phyloP scores from a whole-genome alignment of 768 basidiomycete genomes.

The Fomitopsis serialis region DNA sequence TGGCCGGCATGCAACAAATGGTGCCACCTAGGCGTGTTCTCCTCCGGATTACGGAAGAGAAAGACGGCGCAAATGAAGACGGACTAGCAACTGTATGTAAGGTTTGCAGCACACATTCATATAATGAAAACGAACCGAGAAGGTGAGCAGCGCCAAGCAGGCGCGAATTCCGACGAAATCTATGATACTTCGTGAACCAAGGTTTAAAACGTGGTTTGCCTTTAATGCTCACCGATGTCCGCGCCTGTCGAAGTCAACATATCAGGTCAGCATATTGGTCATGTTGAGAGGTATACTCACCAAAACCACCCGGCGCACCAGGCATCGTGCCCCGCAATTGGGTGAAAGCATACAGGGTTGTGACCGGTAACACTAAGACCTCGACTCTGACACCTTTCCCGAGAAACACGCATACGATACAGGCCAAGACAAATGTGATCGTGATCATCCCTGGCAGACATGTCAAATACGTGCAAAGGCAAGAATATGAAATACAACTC shows the following conservation, averaged over 20 bases:
- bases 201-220: not conserved
- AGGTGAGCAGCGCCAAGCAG: slow-evolving; percentile 10
- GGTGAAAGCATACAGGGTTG: slow-evolving; percentile 23
- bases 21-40: slow-evolving; percentile 7
- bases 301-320: slow-evolving; percentile 19
- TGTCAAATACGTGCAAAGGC: not conserved
- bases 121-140: slow-evolving; percentile 8
- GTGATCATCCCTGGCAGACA: slow-evolving; percentile 10
- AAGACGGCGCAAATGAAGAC: slow-evolving; percentile 14
- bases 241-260: not conserved
- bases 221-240: not conserved
- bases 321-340: slow-evolving; percentile 20
- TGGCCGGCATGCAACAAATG: too few species aligned
- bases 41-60: slow-evolving; percentile 11
- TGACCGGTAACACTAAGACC: slow-evolving; percentile 18
- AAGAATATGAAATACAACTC: not conserved
- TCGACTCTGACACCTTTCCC: slow-evolving; percentile 13
- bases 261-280: not conserved
- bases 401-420: slow-evolving; percentile 13
- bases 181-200: not conserved
- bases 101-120: too few species aligned
- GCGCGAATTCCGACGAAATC: slow-evolving; percentile 12
- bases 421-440: slow-evolving; percentile 9
- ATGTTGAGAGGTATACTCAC: slow-evolving; percentile 5
- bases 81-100: not conserved